A percentile compares a stretch with the other conserved stretches of the same genome.
Conservation (phyloP, 2,329 filamentous ascomycete species). For the Beauveria asiatica region DNA sequence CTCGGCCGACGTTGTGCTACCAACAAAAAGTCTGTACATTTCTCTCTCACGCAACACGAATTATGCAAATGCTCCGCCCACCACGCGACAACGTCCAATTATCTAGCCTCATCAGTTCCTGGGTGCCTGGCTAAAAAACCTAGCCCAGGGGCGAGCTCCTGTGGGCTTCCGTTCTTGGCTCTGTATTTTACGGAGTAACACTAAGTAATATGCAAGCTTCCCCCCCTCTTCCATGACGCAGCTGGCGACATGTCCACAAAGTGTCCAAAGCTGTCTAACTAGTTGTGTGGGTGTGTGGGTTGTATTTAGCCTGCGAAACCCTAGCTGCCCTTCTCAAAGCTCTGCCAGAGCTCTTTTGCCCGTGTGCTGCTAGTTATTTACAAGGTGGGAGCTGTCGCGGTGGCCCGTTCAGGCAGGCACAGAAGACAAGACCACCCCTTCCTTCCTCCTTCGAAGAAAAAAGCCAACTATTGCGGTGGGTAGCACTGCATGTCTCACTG, state of each 20-base stretch:
- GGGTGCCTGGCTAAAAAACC: not conserved
- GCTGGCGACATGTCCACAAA: not conserved
- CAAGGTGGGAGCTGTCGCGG: not conserved
- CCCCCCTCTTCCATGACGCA: not conserved
- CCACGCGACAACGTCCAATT: slow-evolving; percentile 8
- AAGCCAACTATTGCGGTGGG: not conserved
- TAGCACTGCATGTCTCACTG: not conserved
- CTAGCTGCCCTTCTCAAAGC: not conserved
- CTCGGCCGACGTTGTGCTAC: too few relatives aligned
- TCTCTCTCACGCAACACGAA: not conserved
- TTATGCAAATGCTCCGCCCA: slow-evolving; percentile 4
- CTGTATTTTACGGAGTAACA: too few relatives aligned
- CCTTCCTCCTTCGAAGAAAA: not conserved
- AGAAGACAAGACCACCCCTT: not conserved
- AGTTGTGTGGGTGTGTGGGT: not conserved
- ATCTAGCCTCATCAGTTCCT: not conserved
- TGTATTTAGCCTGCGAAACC: not conserved
- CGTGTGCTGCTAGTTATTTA: not conserved
- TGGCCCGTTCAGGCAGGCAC: not conserved
- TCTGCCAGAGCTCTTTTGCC: not conserved
- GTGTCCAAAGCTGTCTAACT: not conserved
- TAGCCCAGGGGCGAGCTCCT: not conserved
- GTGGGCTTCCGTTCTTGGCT: not conserved
- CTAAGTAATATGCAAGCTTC: not conserved
- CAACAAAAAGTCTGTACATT: not conserved